Evolutionary conservation across 352 stramenopile species (phyloP).

Genomic region (Globisporangium parvum): DNA sequence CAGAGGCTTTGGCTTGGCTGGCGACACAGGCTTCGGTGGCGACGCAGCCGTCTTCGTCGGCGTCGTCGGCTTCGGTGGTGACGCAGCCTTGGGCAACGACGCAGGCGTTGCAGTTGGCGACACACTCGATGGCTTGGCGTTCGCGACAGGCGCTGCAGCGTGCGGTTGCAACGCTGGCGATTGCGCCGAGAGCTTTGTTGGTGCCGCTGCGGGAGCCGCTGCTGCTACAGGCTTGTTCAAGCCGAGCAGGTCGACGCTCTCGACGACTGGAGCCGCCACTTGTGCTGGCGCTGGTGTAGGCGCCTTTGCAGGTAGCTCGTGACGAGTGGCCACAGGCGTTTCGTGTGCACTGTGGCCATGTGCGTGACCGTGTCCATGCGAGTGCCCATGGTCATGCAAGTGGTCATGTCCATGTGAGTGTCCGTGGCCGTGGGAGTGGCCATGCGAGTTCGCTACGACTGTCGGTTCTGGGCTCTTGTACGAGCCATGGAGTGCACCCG

Average conservation of each 20-base stretch:
- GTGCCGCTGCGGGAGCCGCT: background rate
- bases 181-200: background rate
- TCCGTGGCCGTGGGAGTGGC: background rate
- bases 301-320: conserved; percentile 16
- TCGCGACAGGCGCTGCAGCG: background rate
- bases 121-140: conserved; percentile 9
- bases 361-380: no score
- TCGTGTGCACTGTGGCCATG: background rate
- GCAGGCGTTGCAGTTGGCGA: background rate
- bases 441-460: background rate
- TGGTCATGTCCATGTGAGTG: background rate
- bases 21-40: background rate
- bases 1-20: conserved; percentile 2
- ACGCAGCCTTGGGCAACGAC: background rate
- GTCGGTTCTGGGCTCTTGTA: conserved; percentile 19
- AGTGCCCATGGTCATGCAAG: background rate
- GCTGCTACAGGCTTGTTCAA: conserved; percentile 23
- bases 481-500: conserved; percentile 13
- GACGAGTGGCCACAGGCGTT: conserved; percentile 7
- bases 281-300: conserved; percentile 1
- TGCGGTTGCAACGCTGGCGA: conserved; percentile 16
- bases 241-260: conserved; percentile 43
- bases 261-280: conserved; percentile 12
- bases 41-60: background rate
- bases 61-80: background rate